Percentiles rank a stretch among this genome's conserved stretches.
phyloP scores from a whole-genome alignment of 257 asterid genomes.

The Scutellaria baicalensis region DNA sequence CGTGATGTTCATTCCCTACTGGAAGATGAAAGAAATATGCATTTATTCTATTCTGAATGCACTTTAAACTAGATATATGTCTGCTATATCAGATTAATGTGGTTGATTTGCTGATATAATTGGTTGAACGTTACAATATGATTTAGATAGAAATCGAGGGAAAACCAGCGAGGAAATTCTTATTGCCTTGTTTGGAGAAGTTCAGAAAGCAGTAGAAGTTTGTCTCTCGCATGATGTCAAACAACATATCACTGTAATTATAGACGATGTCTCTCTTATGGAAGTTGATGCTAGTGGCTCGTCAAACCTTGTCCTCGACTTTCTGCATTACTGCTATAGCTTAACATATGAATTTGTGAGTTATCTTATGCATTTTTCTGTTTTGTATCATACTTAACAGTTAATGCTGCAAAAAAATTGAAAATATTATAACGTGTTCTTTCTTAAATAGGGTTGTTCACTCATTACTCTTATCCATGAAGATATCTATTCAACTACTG shows the following conservation, averaged over 20 bases:
- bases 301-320: constrained; percentile 62
- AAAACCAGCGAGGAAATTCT: constrained; percentile 40
- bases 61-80: background rate
- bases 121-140: background rate
- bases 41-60: background rate
- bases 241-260: constrained; percentile 39
- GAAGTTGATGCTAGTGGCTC: constrained; percentile 76
- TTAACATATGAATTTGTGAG: constrained; percentile 78
- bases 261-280: constrained; percentile 83
- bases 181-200: constrained; percentile 50
- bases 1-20: background rate
- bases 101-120: background rate
- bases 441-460: constrained; percentile 53
- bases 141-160: constrained; percentile 33
- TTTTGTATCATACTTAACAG: background rate
- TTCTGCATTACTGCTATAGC: constrained; percentile 71
- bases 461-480: constrained; percentile 66
- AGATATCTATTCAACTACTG: constrained; percentile 60
- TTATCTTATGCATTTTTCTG: background rate
- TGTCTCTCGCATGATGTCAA: constrained; percentile 34
- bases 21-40: background rate
- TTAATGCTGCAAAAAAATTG: background rate
- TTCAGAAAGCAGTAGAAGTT: constrained; percentile 70
- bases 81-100: background rate
- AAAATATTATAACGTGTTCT: constrained; percentile 2